These are phyloP conservation scores for Smallanthus sonchifolius DNA, from an alignment of 129 eudicot species.

Conservation along the genomic window DNA sequence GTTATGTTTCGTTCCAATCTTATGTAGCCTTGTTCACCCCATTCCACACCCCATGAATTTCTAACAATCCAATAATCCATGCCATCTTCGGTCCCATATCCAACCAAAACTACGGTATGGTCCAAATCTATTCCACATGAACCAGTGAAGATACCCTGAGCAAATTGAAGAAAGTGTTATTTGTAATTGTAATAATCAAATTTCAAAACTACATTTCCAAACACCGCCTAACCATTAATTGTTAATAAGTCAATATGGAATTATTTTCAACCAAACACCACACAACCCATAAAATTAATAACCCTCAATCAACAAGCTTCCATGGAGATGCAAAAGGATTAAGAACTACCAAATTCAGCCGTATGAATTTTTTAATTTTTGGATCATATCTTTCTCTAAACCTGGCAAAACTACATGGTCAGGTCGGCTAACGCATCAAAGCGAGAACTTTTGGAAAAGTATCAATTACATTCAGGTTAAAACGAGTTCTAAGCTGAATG, in stretches of 20 bases:
- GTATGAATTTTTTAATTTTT: too few species aligned
- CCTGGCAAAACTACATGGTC: too few species aligned
- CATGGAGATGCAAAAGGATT: too few species aligned
- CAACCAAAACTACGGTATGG: conserved; percentile 41
- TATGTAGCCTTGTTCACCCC: conserved; percentile 51
- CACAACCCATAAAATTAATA: too few species aligned
- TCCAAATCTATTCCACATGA: conserved; percentile 38
- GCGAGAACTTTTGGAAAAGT: too few species aligned
- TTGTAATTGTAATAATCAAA: not conserved
- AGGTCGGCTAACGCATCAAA: too few species aligned
- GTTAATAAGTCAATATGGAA: not conserved
- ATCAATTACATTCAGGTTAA: too few species aligned
- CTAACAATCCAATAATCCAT: conserved; percentile 49
- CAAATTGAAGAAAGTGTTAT: not conserved
- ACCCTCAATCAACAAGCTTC: too few species aligned
- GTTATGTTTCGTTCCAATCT: conserved; percentile 39
- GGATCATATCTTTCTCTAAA: too few species aligned
- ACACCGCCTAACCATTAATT: not conserved
- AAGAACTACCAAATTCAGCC: too few species aligned
- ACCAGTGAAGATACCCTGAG: conserved; percentile 43
- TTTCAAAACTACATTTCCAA: not conserved
- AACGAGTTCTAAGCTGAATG: too few species aligned
- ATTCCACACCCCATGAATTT: conserved; percentile 45
- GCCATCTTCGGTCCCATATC: conserved; percentile 41
- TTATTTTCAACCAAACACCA: too few species aligned